Evolutionary conservation across 805 yeast genomes (phyloP), one percentile per base, ranked within the genome.

Genomic region (Cyberlindnera sargentensis): DNA sequence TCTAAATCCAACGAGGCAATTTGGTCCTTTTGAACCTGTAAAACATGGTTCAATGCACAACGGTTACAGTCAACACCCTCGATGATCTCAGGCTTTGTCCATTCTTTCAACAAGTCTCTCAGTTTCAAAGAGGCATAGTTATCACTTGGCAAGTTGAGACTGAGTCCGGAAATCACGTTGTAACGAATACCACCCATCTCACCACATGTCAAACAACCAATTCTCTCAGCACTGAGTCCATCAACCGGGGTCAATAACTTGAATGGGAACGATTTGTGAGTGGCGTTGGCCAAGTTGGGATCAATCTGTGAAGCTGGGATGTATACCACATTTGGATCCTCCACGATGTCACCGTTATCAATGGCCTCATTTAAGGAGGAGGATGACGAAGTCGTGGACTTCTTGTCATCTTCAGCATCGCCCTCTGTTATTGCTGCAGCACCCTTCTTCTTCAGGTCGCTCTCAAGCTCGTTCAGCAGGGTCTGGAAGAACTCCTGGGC

Each of bases 401-500:
- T 38, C 25, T 26, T 31, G 8, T 31, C n/a, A 10, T 35, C 39
- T 7, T 25, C 40, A 8, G 9, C n/a, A 7, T 36, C 28, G 30
- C 29, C 20, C 20, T 35, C 23, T 7, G n/a, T 4, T 43, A 30
- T 32, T 8, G 35, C 36, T 8, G 40, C 34, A 30, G 38, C 33
- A 31, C 37, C 61, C 49, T 47, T 51, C 58, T 60, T 60, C 65
- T 68, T 62, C 61, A 65, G 61, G 43, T 81, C 85, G 34, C 67
- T 67, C 56, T 85, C 95, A 30, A 85, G 66, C 44, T 82, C 77
- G 35, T 75, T 71, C 72, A 85, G 69, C 3, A 84, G 73, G 41
- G 82, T 72, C 60, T 90, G 97, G 67, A 90, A 90, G 57, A 90
- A 90, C 61, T 90, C 98, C 63, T 90, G 96, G 0, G 97, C 97